Base-by-base conservation (phyloP, 202 grass and related monocot species). In the Digitaria exilis region DNA sequence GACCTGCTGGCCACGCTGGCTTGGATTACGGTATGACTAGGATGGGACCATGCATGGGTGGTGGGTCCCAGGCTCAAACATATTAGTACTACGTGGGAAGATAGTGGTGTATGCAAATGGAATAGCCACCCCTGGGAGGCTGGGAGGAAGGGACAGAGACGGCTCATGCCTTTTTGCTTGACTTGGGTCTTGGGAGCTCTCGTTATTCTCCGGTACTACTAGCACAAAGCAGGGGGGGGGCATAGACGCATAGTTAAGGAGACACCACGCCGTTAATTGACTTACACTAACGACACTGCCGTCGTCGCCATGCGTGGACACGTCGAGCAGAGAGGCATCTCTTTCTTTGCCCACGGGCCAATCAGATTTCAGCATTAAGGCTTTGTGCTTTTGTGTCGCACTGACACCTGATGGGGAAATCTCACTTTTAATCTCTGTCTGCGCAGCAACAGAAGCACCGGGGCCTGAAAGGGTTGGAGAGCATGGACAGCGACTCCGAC, bases 401-500 rank as follows among this genome's bases (percentile, higher is more conserved):
- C 22, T 72, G 49, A 5, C n/a, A n/a, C 50, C 48, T 72, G 45
- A 79, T 5, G 17, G 37, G 24, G n/a, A n/a, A 63, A 55, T 54
- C 78, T 80, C 69, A 51, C 25, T 5, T 19, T 49, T 34, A 8
- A 8, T 46, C 12, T 19, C 43, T 43, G 13, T 44, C 4, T 55
- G 2, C 59, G 61, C 50, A 35, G 83, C 87, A 86, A 80, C 82
- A 91, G 70, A 94, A 83, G 61, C 18, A 87, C 15, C 56, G 79
- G 49, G 92, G 92, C 21, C 78, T 94, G 59, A 89, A 89, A 76
- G 92, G 89, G 35, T 82, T 94, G 82, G 88, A 93, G 81, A 84
- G 76, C 80, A 71, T 89, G 79, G 86, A 88, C 48, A 94, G 91
- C 61, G 84, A 85, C 79, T 91, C 92, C 26, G 89, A 94, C 28